Evolutionary conservation across 1,284 basidiomycete genomes (phyloP).

Genomic region (Crucibulum parvulum): DNA sequence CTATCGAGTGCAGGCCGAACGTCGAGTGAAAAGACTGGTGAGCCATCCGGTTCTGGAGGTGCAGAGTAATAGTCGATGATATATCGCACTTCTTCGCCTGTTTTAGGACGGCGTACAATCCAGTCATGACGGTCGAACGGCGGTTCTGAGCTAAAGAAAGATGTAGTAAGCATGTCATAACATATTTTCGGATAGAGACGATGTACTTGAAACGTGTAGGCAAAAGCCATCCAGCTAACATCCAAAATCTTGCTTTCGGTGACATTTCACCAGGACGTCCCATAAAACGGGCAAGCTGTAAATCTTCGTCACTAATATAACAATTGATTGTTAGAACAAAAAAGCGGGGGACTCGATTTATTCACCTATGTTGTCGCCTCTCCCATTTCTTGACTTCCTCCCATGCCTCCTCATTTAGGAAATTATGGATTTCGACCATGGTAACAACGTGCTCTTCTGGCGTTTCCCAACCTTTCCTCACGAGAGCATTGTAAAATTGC

Average conservation of each 20-base stretch:
- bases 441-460: slow-evolving; percentile 96
- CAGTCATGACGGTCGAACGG: slow-evolving; percentile 99
- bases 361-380: slow-evolving; percentile 66
- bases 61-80: slow-evolving; percentile 98
- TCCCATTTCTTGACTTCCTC: slow-evolving; percentile 96
- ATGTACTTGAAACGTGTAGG: slow-evolving; percentile 90
- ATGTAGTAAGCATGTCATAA: background rate
- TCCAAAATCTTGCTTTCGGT: slow-evolving; percentile 88
- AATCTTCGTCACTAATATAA: slow-evolving; percentile 51
- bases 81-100: slow-evolving; percentile 85
- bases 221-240: slow-evolving; percentile 87
- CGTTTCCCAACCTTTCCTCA: slow-evolving; percentile 97
- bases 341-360: slow-evolving; percentile 21
- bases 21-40: slow-evolving; percentile 91
- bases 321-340: slow-evolving; percentile 8
- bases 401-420: slow-evolving; percentile 98
- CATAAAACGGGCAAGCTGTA: slow-evolving; percentile 85
- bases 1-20: slow-evolving; percentile 90
- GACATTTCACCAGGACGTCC: slow-evolving; percentile 91
- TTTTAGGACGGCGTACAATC: slow-evolving; percentile 83
- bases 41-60: slow-evolving; percentile 84
- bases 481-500: slow-evolving; percentile 98
- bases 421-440: slow-evolving; percentile 99
- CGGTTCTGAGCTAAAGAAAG: slow-evolving; percentile 72
- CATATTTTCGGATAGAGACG: background rate